Evolutionary conservation across 345 rosid genomes (phyloP), one percentile per base, ranked within the genome.

Genomic region (Raphanus raphanistrum): DNA sequence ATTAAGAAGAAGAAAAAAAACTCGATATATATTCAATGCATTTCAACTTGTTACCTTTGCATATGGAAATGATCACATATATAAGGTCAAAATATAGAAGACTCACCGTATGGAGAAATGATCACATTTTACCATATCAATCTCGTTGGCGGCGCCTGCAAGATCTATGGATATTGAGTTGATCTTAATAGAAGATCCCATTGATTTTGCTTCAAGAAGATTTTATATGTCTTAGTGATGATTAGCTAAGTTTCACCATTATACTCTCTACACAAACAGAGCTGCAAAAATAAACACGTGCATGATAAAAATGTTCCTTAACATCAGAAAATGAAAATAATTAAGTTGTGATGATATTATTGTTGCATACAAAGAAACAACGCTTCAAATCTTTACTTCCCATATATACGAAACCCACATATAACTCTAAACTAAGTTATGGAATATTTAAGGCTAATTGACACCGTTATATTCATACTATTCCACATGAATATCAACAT

Each of bases 51-150:
- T 5, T 25, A 67, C 48, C 73, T 48, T 4, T 36, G 43, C 43
- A 36, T 36, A 1, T 36, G 43, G 43, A 36, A 36, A 10, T 36
- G 43, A 36, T 36, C 43, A 36, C 10, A 36, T 7, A 32, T 9
- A 57, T 59, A 68, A 57, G 57, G 71, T 35, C 41, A 33, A 45
- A 3, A 35, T 41, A 45, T 5, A 58, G 33, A 15, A 66, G 21
- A 70, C 88, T 84, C 82, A 91, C 97, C 97, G 94, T 76, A 91
- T 84, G 26, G 97, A 87, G 80, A 91, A 91, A 74, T 90, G 93
- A 54, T 86, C 81, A 74, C 94, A 91, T 43, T 76, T 86, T 50
- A 58, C 82, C 54, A 33, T 74, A 70, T 74, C 75, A 75, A 12
- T 75, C 79, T 81, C 83, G 27, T 80, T 76, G 50, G 81, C 82